phyloP scores from a whole-genome alignment of 2,329 filamentous ascomycete species.

The Lasiodiplodia sp. region DNA sequence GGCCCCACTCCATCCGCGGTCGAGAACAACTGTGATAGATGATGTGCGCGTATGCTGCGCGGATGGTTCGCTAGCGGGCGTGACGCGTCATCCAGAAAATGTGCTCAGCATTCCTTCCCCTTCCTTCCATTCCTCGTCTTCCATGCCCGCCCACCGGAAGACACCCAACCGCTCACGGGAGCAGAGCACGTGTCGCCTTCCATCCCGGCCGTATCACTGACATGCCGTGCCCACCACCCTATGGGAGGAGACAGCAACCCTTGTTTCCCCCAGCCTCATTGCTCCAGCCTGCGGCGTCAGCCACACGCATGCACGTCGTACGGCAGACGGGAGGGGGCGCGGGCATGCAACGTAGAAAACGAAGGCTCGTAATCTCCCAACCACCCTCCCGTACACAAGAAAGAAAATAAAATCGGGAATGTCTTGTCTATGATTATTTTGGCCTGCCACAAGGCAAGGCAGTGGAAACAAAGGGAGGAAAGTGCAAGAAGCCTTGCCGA shows the following conservation, averaged over 20 bases:
- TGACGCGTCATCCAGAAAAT: conserved; percentile 22
- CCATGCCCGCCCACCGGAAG: background rate
- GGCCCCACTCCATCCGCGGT: background rate
- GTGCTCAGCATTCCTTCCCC: conserved; percentile 15
- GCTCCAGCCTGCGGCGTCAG: background rate
- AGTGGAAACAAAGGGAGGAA: background rate
- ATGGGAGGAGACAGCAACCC: background rate
- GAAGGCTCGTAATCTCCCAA: background rate
- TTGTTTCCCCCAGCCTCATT: background rate
- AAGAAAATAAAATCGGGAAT: background rate
- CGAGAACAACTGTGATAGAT: background rate
- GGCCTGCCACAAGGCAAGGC: background rate
- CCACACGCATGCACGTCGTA: background rate
- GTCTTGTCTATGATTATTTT: background rate
- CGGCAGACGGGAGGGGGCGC: background rate
- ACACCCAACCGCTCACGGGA: background rate
- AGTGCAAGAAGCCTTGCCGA: background rate
- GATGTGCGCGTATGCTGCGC: background rate
- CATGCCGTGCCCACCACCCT: background rate
- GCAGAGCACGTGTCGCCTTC: background rate
- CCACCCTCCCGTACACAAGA: background rate
- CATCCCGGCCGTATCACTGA: background rate
- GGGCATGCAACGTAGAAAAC: background rate
- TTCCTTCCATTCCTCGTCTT: background rate
- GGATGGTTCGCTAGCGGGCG: background rate